Percentiles rank a stretch among this genome's conserved stretches.
Evolutionary conservation across 2,329 filamentous ascomycete genomes (phyloP).

Genomic region (Fusarium torulosum): DNA sequence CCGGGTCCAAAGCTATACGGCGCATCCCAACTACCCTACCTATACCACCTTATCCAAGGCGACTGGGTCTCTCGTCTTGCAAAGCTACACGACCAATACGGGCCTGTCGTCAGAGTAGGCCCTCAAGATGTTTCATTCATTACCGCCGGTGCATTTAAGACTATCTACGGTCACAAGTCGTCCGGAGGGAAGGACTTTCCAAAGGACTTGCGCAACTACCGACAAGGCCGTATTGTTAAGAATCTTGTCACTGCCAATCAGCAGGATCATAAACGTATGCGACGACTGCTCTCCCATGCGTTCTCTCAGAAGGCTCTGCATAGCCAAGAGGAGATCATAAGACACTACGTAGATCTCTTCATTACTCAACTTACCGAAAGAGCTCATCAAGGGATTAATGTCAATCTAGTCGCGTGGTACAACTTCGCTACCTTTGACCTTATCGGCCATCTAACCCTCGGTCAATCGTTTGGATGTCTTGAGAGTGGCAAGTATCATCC

Average conservation of each 20-base stretch:
- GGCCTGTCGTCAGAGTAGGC: constrained; percentile 1
- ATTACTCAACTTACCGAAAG: not conserved
- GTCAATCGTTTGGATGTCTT: constrained; percentile 12
- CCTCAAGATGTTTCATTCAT: constrained; percentile 16
- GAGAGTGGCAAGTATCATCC: constrained; percentile 16
- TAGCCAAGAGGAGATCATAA: not conserved
- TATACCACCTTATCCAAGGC: not conserved
- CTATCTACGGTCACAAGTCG: constrained; percentile 2
- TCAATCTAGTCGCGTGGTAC: constrained; percentile 13
- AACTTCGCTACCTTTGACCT: constrained; percentile 19
- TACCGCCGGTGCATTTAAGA: constrained; percentile 9
- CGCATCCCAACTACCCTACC: not conserved
- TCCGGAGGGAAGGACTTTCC: not conserved
- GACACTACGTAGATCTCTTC: constrained; percentile 1
- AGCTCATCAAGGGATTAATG: fast-evolving
- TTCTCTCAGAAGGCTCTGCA: constrained; percentile 14
- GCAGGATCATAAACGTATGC: constrained; percentile 11
- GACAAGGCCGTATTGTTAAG: not conserved
- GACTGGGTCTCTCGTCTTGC: not conserved
- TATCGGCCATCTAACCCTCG: constrained; percentile 5
- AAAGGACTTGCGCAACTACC: constrained; percentile 5
- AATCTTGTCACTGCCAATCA: not conserved
- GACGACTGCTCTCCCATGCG: constrained; percentile 7
- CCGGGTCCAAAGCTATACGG: constrained; percentile 10
- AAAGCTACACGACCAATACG: constrained; percentile 3